Evolutionary conservation across 768 basidiomycete species (phyloP).

Genomic region (Leccinum disarticulatum): DNA sequence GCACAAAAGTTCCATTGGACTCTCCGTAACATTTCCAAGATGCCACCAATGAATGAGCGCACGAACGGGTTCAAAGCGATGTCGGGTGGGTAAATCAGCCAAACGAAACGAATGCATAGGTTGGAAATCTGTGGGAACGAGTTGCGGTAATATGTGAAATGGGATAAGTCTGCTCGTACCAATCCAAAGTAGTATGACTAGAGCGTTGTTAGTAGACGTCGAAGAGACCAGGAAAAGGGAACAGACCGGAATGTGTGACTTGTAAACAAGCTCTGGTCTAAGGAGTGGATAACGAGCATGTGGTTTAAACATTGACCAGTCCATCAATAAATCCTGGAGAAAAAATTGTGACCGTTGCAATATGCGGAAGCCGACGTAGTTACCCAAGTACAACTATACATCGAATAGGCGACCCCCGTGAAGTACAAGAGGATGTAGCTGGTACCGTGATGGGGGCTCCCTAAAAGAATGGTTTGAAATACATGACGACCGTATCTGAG

Average conservation of each 20-base stretch:
- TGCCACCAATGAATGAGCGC: slow-evolving; percentile 64
- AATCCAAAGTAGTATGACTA: slow-evolving; percentile 81
- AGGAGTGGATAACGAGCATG: slow-evolving; percentile 59
- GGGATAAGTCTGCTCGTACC: slow-evolving; percentile 38
- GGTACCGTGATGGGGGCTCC: slow-evolving; percentile 39
- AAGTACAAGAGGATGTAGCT: slow-evolving; percentile 71
- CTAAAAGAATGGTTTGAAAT: not conserved
- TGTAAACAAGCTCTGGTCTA: slow-evolving; percentile 74
- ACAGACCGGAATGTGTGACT: slow-evolving; percentile 56
- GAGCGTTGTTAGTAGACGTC: not conserved
- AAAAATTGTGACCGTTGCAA: not conserved
- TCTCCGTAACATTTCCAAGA: slow-evolving; percentile 76
- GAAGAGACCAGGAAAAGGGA: not conserved
- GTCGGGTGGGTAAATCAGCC: slow-evolving; percentile 58
- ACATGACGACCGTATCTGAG: not conserved
- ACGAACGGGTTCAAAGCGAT: slow-evolving; percentile 56
- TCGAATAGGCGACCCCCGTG: slow-evolving; percentile 56
- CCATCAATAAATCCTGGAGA: slow-evolving; percentile 81
- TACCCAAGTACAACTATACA: slow-evolving; percentile 82
- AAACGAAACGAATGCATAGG: slow-evolving; percentile 72
- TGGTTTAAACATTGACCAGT: slow-evolving; percentile 80
- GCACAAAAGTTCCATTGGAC: slow-evolving; percentile 92
- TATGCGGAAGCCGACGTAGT: slow-evolving; percentile 18
- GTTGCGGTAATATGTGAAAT: not conserved
- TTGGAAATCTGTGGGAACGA: slow-evolving; percentile 58